These are phyloP conservation scores for Lachancea lanzarotensis DNA, from an alignment of 805 yeast genomes.

Conservation along the genomic window DNA sequence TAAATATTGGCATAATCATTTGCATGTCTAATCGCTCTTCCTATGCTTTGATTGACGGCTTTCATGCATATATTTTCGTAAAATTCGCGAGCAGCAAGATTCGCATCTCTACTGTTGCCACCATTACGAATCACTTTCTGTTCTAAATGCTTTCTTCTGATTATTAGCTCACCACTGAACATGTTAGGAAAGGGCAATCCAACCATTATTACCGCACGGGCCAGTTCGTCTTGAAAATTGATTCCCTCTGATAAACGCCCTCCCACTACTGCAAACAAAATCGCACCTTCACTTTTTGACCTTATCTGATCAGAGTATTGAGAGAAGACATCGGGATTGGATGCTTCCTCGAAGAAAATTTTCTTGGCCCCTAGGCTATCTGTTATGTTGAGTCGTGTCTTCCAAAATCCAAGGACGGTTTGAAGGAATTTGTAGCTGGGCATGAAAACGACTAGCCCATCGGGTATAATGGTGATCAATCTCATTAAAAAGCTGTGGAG, in stretches of 20 bases:
- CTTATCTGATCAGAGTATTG: constrained; percentile 44
- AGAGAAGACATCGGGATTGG: constrained; percentile 41
- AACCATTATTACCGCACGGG: constrained; percentile 77
- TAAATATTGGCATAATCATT: constrained; percentile 74
- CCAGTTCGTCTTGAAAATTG: constrained; percentile 81
- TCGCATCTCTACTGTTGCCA: constrained; percentile 41
- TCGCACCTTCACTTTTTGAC: constrained; percentile 44
- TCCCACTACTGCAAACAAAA: constrained; percentile 80
- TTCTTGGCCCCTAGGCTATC: constrained; percentile 37
- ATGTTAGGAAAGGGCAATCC: constrained; percentile 90
- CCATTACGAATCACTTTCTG: constrained; percentile 42
- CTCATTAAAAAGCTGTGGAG: constrained; percentile 36
- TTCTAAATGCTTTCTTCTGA: constrained; percentile 62
- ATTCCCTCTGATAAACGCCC: constrained; percentile 93
- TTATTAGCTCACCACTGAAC: constrained; percentile 71
- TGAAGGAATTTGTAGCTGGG: constrained; percentile 76
- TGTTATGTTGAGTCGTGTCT: constrained; percentile 28
- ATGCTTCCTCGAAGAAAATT: constrained; percentile 51
- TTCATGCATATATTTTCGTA: constrained; percentile 86
- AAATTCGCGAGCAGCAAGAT: constrained; percentile 44
- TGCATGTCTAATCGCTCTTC: constrained; percentile 81
- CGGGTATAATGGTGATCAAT: constrained; percentile 42
- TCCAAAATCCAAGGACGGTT: constrained; percentile 50
- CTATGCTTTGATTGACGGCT: constrained; percentile 87
- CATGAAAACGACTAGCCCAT: constrained; percentile 74